Conservation (phyloP, 345 rosid genomes). For the Erucastrum elatum region DNA sequence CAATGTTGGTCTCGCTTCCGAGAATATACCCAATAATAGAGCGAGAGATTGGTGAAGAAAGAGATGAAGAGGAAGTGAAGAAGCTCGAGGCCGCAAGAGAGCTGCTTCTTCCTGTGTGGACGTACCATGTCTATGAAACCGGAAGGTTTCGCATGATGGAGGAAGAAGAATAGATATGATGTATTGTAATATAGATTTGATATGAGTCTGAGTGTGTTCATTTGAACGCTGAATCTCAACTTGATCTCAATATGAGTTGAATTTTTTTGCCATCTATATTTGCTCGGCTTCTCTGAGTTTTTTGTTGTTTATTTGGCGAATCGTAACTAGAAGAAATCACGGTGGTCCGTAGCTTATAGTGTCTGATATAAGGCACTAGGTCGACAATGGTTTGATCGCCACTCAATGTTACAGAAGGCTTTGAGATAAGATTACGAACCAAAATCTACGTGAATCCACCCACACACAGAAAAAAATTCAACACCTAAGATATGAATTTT, state of each 20-base stretch:
- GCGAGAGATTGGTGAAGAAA: constrained; percentile 56
- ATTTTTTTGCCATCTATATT: too few relatives aligned
- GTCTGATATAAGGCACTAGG: too few relatives aligned
- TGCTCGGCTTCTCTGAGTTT: too few relatives aligned
- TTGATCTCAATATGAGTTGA: not conserved
- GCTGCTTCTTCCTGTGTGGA: constrained; percentile 85
- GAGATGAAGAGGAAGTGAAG: constrained; percentile 42
- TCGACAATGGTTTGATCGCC: too few relatives aligned
- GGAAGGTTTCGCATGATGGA: constrained; percentile 59
- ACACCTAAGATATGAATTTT: too few relatives aligned
- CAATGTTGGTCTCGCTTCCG: constrained; percentile 63
- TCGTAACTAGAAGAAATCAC: too few relatives aligned
- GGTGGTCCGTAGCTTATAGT: too few relatives aligned
- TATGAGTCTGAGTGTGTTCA: not conserved
- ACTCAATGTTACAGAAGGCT: too few relatives aligned
- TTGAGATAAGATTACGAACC: too few relatives aligned
- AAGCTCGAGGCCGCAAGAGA: constrained; percentile 47
- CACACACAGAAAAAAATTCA: too few relatives aligned
- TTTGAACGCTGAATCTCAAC: not conserved
- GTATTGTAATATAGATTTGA: not conserved
- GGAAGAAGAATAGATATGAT: constrained; percentile 40
- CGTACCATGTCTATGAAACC: constrained; percentile 76
- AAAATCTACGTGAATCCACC: too few relatives aligned
- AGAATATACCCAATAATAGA: constrained; percentile 65
- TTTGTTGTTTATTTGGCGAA: too few relatives aligned